These are phyloP conservation scores for Cylindrodendrum hubeiense DNA, from an alignment of 2,329 filamentous ascomycete genomes.

Conservation along the genomic window DNA sequence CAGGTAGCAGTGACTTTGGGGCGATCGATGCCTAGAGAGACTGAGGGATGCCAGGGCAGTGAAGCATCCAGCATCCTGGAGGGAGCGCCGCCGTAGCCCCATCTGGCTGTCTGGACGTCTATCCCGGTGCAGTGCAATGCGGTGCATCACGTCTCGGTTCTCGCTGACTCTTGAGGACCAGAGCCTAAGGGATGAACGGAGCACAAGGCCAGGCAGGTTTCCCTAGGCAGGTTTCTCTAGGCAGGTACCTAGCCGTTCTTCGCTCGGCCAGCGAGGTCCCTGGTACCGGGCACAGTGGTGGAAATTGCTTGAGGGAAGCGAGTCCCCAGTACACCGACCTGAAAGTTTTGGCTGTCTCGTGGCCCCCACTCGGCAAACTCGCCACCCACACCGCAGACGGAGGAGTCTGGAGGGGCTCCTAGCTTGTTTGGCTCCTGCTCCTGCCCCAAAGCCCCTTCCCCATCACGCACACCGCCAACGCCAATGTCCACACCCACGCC, in stretches of 20 bases:
- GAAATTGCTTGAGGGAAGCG: neutral
- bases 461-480: slow-evolving; percentile 22
- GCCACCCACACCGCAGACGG: slow-evolving; percentile 16
- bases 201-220: neutral
- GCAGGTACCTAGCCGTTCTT: no score
- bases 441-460: slow-evolving; percentile 5
- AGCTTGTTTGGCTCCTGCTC: neutral
- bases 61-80: neutral
- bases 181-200: neutral
- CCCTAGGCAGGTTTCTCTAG: neutral
- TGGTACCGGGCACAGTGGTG: slow-evolving; percentile 7
- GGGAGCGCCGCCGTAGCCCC: slow-evolving; percentile 2
- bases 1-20: slow-evolving; percentile 12
- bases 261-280: slow-evolving; percentile 2
- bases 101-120: slow-evolving; percentile 7
- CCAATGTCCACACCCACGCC: slow-evolving; percentile 11
- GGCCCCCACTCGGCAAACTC: slow-evolving; percentile 15
- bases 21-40: slow-evolving; percentile 14
- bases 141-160: slow-evolving; percentile 14
- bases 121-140: neutral
- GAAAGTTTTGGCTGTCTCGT: slow-evolving; percentile 15
- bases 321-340: slow-evolving; percentile 10
- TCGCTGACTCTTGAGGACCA: slow-evolving; percentile 12
- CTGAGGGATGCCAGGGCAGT: neutral
- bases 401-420: slow-evolving; percentile 8